These are phyloP conservation scores for Hypericum perforatum DNA, from an alignment of 345 rosid species.

Conservation along the genomic window DNA sequence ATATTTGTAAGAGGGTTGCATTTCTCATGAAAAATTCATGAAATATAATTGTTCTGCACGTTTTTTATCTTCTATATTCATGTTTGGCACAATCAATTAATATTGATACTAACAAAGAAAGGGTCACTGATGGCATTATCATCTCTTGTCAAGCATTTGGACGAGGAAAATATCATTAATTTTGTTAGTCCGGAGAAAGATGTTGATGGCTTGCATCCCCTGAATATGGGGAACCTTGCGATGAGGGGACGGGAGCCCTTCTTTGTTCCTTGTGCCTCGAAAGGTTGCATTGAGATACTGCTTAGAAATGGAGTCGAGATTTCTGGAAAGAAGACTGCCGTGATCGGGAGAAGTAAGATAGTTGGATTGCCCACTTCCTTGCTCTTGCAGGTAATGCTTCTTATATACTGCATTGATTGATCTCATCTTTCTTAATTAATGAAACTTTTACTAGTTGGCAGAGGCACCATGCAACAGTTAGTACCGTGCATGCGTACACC, in stretches of 20 bases:
- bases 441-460: slow-evolving; percentile 5
- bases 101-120: no score
- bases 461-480: slow-evolving; percentile 28
- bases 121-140: no score
- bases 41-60: no score
- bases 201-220: slow-evolving; percentile 32
- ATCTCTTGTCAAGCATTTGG: slow-evolving; percentile 17
- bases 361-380: slow-evolving; percentile 24
- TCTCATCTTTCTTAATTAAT: background rate
- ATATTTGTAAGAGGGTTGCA: no score
- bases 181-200: slow-evolving; percentile 24
- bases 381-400: slow-evolving; percentile 18
- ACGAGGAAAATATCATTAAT: slow-evolving; percentile 19
- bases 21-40: no score
- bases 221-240: slow-evolving; percentile 29
- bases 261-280: slow-evolving; percentile 27
- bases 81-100: no score
- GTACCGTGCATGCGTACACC: slow-evolving; percentile 22
- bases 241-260: slow-evolving; percentile 31
- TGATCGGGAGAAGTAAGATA: slow-evolving; percentile 28
- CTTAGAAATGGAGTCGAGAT: slow-evolving; percentile 23
- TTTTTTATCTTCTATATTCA: no score
- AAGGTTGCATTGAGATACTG: slow-evolving; percentile 26
- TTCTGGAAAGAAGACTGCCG: slow-evolving; percentile 24
- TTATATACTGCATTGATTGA: background rate